Conservation (phyloP, 495 filamentous ascomycete species). For the Entonaema liquescens region DNA sequence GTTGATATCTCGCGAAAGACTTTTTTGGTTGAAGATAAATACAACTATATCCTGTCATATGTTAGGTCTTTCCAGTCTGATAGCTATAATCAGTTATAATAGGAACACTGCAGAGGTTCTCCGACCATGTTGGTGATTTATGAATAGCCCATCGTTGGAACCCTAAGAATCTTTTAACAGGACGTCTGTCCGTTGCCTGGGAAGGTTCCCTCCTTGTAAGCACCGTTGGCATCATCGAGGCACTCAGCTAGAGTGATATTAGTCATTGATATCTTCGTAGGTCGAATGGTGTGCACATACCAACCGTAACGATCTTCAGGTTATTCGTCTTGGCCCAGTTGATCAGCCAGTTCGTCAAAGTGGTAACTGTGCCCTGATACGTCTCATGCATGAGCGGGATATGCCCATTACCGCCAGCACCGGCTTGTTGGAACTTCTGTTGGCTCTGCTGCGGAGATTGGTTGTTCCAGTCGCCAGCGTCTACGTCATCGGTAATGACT, state of each 20-base stretch:
- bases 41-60: too few relatives aligned
- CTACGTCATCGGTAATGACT: constrained; percentile 64
- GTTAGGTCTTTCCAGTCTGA: too few relatives aligned
- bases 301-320: constrained; percentile 62
- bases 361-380: constrained; percentile 57
- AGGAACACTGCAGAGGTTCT: too few relatives aligned
- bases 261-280: constrained; percentile 27
- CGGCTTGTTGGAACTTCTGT: constrained; percentile 54
- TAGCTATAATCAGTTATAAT: too few relatives aligned
- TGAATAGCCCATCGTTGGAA: too few relatives aligned
- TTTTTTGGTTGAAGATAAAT: too few relatives aligned
- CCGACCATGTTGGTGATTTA: too few relatives aligned
- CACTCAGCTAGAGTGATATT: constrained; percentile 55
- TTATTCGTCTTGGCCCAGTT: constrained; percentile 62
- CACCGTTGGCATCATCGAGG: constrained; percentile 55
- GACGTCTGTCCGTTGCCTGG: constrained; percentile 36
- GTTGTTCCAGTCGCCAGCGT: constrained; percentile 64
- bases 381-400: constrained; percentile 67
- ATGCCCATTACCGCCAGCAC: constrained; percentile 58
- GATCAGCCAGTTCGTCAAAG: constrained; percentile 60
- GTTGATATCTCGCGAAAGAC: too few relatives aligned
- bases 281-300: constrained; percentile 39
- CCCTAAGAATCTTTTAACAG: constrained; percentile 24
- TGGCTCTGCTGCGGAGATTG: constrained; percentile 53
- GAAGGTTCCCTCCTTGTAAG: constrained; percentile 55